Evolutionary conservation across 2,329 filamentous ascomycete species (phyloP).

Genomic region (Plectosphaerella plurivora): DNA sequence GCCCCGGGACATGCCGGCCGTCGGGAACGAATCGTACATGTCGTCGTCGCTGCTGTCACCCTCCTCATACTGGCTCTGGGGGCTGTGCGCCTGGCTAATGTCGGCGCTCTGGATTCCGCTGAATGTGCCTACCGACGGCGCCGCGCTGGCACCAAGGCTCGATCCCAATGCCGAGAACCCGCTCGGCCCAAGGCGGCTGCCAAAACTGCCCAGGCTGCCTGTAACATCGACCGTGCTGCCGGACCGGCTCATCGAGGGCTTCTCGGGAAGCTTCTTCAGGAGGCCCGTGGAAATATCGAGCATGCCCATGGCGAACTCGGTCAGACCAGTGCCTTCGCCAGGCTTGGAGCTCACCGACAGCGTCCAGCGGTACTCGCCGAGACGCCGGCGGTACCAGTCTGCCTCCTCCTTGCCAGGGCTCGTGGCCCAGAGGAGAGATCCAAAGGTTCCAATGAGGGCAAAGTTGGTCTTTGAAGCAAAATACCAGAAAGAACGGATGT

Average conservation of each 20-base stretch:
- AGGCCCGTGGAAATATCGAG: slow-evolving; percentile 67
- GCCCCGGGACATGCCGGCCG: slow-evolving; percentile 23
- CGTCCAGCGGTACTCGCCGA: slow-evolving; percentile 93
- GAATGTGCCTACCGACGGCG: slow-evolving; percentile 26
- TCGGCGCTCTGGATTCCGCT: slow-evolving; percentile 42
- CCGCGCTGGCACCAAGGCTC: slow-evolving; percentile 22
- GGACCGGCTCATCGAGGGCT: slow-evolving; percentile 59
- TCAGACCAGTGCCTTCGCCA: slow-evolving; percentile 51
- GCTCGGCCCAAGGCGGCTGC: slow-evolving; percentile 14
- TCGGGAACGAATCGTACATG: slow-evolving; percentile 44
- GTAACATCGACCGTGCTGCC: slow-evolving; percentile 45
- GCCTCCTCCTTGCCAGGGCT: slow-evolving; percentile 83
- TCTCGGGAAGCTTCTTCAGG: slow-evolving; percentile 66
- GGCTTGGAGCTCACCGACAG: slow-evolving; percentile 79
- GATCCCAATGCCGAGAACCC: slow-evolving; percentile 24
- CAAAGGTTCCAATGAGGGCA: slow-evolving; percentile 91
- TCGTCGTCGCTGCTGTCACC: slow-evolving; percentile 52
- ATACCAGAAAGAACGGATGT: slow-evolving; percentile 90
- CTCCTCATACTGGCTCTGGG: slow-evolving; percentile 42
- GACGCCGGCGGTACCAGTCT: slow-evolving; percentile 81
- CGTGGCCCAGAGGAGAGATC: slow-evolving; percentile 83
- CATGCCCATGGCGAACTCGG: slow-evolving; percentile 72
- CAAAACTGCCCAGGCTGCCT: slow-evolving; percentile 16
- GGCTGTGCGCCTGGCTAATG: slow-evolving; percentile 47
- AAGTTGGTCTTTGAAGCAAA: slow-evolving; percentile 88